Evolutionary conservation across 345 rosid genomes (phyloP).

Genomic region (Pistacia integerrima): DNA sequence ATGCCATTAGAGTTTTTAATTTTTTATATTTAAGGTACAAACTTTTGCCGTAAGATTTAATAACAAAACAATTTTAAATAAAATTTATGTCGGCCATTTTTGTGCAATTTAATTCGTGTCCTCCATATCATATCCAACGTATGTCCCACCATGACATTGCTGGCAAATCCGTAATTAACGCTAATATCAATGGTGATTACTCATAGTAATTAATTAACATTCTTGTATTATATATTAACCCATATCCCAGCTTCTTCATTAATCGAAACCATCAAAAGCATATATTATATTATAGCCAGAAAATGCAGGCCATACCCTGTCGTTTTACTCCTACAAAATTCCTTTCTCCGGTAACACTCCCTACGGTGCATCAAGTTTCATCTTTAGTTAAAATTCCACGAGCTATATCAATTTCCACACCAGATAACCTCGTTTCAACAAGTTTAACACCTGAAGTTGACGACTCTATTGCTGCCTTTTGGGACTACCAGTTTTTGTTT

Average conservation of each 20-base stretch:
- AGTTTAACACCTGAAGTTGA: constrained; percentile 21
- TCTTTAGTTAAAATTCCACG: constrained; percentile 32
- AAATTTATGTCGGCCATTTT: constrained; percentile 41
- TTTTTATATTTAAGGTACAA: not conserved
- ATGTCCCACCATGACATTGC: constrained; percentile 29
- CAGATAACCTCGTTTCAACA: constrained; percentile 25
- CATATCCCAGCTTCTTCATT: too few relatives aligned
- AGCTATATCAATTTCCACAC: constrained; percentile 55
- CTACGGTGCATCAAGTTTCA: constrained; percentile 31
- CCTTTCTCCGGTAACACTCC: constrained; percentile 32
- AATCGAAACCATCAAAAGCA: not conserved
- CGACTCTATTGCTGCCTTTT: constrained; percentile 62
- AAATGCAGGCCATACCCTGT: constrained; percentile 42
- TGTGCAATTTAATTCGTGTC: constrained; percentile 25
- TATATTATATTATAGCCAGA: not conserved
- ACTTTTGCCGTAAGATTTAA: not conserved
- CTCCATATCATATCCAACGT: constrained; percentile 21
- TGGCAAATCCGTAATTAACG: constrained; percentile 26
- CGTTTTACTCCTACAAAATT: constrained; percentile 36
- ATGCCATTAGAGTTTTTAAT: not conserved
- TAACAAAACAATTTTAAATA: not conserved
- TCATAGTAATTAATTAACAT: not conserved
- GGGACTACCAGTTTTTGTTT: constrained; percentile 85
- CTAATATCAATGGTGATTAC: not conserved
- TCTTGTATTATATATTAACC: not conserved